Conservation (phyloP, 805 yeast genomes). For the Jamesozyma rosinii region DNA sequence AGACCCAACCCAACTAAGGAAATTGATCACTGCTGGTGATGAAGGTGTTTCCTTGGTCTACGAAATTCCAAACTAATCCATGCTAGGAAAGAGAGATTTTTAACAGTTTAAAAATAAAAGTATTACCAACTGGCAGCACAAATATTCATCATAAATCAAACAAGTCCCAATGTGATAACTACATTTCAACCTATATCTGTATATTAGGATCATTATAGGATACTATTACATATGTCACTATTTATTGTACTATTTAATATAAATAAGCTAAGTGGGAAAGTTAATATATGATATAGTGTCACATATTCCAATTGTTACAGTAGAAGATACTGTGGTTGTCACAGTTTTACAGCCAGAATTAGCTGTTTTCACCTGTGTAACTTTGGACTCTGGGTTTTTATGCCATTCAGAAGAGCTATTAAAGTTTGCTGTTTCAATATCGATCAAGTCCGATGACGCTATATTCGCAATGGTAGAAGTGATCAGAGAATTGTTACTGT, state of each 20-base stretch:
- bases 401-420: too few relatives aligned
- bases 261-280: background rate
- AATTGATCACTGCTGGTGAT: conserved; percentile 87
- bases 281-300: background rate
- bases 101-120: background rate
- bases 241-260: background rate
- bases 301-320: conserved; percentile 1
- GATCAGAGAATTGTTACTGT: too few relatives aligned
- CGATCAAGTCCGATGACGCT: too few relatives aligned
- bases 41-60: conserved; percentile 87
- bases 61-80: conserved; percentile 28
- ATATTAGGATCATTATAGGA: background rate
- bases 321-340: background rate
- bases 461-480: too few relatives aligned
- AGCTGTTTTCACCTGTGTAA: background rate
- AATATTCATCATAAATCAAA: background rate
- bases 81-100: background rate
- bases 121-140: background rate
- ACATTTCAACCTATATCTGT: background rate
- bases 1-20: conserved; percentile 28
- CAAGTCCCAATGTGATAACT: background rate
- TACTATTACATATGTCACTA: background rate
- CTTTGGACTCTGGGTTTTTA: too few relatives aligned
- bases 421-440: too few relatives aligned
- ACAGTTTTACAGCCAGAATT: background rate